These are phyloP conservation scores for Cladosporium velox DNA, from an alignment of 2,329 filamentous ascomycete genomes.

Conservation along the genomic window DNA sequence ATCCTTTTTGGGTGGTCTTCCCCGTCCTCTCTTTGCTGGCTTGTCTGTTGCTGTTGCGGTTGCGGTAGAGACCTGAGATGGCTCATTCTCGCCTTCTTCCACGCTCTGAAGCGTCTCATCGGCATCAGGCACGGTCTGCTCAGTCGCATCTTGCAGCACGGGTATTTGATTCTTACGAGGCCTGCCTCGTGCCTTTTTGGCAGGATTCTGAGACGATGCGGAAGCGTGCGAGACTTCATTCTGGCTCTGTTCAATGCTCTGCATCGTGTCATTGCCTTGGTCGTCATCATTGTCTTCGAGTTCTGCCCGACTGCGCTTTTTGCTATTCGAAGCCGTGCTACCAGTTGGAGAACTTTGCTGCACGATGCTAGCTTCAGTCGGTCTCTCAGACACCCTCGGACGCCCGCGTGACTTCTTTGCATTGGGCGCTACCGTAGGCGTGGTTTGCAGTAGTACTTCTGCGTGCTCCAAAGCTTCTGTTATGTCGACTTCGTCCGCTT, in stretches of 20 bases:
- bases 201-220: neutral
- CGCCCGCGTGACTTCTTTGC: neutral
- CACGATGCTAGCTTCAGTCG: neutral
- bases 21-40: conserved; percentile 1
- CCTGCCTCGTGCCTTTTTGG: conserved; percentile 6
- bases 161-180: conserved; percentile 8
- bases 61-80: conserved; percentile 5
- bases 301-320: conserved; percentile 8
- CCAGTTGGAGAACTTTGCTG: neutral
- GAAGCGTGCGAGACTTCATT: conserved; percentile 10
- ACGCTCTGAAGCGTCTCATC: conserved; percentile 10
- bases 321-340: conserved; percentile 3
- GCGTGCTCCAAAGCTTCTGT: conserved; percentile 11
- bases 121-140: conserved; percentile 5
- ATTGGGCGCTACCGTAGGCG: neutral
- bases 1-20: conserved; percentile 17
- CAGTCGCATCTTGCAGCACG: conserved; percentile 22
- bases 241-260: conserved; percentile 18
- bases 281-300: conserved; percentile 6
- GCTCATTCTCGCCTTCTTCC: conserved; percentile 15
- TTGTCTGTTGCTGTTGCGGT: neutral
- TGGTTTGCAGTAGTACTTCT: conserved; percentile 1
- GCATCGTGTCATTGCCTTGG: conserved; percentile 13
- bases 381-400: neutral
- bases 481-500: conserved; percentile 7